These are phyloP conservation scores for Thielaviopsis ethacetica DNA, from an alignment of 2,329 filamentous ascomycete species.

Conservation along the genomic window DNA sequence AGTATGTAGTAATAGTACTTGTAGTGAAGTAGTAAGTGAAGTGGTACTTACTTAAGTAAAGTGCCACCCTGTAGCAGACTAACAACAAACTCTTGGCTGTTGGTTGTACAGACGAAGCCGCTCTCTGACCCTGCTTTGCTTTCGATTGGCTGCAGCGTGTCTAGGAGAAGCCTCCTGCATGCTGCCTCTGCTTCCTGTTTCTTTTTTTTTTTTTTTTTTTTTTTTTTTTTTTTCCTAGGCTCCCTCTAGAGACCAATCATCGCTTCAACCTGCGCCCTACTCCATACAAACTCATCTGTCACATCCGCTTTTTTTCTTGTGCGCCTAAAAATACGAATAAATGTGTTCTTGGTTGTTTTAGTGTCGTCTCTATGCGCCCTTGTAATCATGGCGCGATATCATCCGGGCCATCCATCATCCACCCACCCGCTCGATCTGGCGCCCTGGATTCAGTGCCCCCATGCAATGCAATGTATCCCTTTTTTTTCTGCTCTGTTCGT, in stretches of 20 bases:
- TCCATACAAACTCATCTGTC: too few species aligned
- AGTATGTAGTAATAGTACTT: too few species aligned
- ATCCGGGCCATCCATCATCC: not conserved
- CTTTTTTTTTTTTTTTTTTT: not conserved
- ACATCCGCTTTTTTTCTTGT: too few species aligned
- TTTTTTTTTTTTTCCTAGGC: not conserved
- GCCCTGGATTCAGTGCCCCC: not conserved
- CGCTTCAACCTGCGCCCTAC: too few species aligned
- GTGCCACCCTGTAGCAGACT: not conserved
- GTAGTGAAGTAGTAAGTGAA: too few species aligned
- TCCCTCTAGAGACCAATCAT: too few species aligned
- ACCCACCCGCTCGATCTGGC: not conserved
- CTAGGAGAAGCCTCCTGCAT: not conserved
- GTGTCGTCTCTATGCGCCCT: not conserved
- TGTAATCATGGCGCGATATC: not conserved
- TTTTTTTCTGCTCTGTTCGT: not conserved
- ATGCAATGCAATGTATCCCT: not conserved
- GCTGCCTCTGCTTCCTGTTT: not conserved
- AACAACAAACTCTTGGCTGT: not conserved
- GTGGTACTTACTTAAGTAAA: too few species aligned
- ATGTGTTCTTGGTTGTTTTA: too few species aligned
- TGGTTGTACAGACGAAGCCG: not conserved
- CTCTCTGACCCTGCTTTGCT: not conserved
- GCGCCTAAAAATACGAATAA: too few species aligned
- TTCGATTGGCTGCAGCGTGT: not conserved